Conservation (phyloP, 73 alveolate species). For the Uronychia binucleata region DNA sequence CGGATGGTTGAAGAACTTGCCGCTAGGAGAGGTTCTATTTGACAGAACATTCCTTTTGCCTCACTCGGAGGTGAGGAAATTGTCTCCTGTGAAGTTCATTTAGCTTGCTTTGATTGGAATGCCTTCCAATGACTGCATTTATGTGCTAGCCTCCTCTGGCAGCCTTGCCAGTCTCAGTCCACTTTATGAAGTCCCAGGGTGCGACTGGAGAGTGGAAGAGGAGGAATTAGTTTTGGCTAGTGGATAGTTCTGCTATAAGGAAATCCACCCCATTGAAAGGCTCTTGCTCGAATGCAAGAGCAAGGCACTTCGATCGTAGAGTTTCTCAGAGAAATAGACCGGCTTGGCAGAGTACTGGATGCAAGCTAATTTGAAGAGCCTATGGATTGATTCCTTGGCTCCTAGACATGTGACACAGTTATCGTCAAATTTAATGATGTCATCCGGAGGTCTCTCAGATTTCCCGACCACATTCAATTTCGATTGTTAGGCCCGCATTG, state of each 20-base stretch:
- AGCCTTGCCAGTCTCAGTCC: neutral
- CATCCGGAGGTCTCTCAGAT: neutral
- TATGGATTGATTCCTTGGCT: neutral
- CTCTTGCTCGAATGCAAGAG: neutral
- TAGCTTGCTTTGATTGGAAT: neutral
- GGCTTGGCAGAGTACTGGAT: neutral
- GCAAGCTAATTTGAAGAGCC: neutral
- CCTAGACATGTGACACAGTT: neutral
- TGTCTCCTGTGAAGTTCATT: neutral
- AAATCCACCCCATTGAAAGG: neutral
- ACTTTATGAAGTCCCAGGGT: neutral
- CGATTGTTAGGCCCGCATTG: neutral
- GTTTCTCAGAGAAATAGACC: neutral
- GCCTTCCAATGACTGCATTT: neutral
- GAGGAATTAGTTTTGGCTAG: neutral
- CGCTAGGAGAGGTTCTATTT: neutral
- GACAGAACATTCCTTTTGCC: neutral
- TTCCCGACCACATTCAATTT: neutral
- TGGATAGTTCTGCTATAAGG: neutral
- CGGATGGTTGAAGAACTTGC: too few relatives aligned
- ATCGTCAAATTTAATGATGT: neutral
- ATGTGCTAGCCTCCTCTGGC: neutral
- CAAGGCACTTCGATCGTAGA: neutral
- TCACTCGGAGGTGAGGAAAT: neutral
- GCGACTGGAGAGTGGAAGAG: neutral